Percentiles rank a stretch among this genome's conserved stretches.
These are phyloP conservation scores for Dimargaris cristalligena DNA, from an alignment of 192 early-diverging fungal species.

Conservation along the genomic window DNA sequence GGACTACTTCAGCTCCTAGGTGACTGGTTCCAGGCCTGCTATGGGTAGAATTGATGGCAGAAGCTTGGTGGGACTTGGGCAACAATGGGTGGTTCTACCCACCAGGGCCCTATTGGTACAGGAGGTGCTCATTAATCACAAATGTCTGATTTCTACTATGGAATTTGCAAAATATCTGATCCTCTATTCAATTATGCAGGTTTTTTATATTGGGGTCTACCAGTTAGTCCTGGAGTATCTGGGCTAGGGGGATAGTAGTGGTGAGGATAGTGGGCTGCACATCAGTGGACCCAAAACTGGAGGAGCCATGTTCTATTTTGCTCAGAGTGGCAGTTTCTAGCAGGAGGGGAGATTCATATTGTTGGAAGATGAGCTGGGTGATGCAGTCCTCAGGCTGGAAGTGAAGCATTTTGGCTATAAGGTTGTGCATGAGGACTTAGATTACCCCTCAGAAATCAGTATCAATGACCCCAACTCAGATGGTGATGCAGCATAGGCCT, in stretches of 20 bases:
- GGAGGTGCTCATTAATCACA: not conserved
- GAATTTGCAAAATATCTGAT: not conserved
- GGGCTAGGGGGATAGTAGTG: not conserved
- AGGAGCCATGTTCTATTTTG: not conserved
- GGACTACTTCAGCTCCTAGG: not conserved
- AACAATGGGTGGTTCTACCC: not conserved
- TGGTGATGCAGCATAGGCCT: not conserved
- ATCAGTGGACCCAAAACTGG: not conserved
- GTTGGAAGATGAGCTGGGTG: no score
- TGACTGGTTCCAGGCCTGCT: not conserved
- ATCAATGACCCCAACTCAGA: not conserved
- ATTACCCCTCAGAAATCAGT: not conserved
- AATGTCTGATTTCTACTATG: not conserved
- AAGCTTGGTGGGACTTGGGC: not conserved
- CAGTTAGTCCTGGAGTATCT: not conserved
- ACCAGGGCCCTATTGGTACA: not conserved
- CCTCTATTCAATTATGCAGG: not conserved
- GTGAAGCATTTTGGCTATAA: not conserved
- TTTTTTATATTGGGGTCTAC: not conserved
- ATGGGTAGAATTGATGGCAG: not conserved
- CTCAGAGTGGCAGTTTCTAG: not conserved
- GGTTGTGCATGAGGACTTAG: not conserved
- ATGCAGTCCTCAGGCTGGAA: not conserved
- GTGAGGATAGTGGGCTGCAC: not conserved
- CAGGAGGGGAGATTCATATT: not conserved